Evolutionary conservation across 2,329 filamentous ascomycete genomes (phyloP).

Genomic region (Seiridium cupressi): DNA sequence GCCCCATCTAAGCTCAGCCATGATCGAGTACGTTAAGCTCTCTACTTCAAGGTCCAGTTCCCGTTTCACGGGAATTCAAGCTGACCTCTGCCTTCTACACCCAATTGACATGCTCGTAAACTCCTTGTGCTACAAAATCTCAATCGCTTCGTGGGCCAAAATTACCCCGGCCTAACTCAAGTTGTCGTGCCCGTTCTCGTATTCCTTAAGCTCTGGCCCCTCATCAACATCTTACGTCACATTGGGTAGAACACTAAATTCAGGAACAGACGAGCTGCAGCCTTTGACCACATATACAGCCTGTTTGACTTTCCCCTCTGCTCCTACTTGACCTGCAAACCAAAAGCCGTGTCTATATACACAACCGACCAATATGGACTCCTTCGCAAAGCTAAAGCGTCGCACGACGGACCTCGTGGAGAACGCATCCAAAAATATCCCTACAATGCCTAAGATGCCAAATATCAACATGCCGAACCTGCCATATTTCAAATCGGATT

Average conservation of each 20-base stretch:
- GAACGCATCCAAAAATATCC: slow-evolving; percentile 44
- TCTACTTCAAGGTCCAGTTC: neutral
- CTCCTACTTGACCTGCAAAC: neutral
- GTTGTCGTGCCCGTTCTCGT: neutral
- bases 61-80: neutral
- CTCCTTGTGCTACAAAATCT: too few relatives aligned
- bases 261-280: neutral
- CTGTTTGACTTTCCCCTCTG: neutral
- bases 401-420: slow-evolving; percentile 53
- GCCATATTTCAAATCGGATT: slow-evolving; percentile 10
- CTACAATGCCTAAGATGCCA: slow-evolving; percentile 20
- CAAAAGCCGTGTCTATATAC: neutral
- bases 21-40: neutral
- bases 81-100: neutral
- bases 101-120: neutral
- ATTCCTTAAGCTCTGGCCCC: neutral
- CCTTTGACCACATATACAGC: neutral
- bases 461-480: slow-evolving; percentile 14
- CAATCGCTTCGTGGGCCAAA: too few relatives aligned
- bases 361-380: slow-evolving; percentile 40
- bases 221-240: slow-evolving; percentile 6
- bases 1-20: neutral
- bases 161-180: neutral
- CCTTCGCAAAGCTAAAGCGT: slow-evolving; percentile 51
- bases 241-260: neutral